phyloP scores from a whole-genome alignment of 768 basidiomycete genomes.

The Boletus rubropictus region DNA sequence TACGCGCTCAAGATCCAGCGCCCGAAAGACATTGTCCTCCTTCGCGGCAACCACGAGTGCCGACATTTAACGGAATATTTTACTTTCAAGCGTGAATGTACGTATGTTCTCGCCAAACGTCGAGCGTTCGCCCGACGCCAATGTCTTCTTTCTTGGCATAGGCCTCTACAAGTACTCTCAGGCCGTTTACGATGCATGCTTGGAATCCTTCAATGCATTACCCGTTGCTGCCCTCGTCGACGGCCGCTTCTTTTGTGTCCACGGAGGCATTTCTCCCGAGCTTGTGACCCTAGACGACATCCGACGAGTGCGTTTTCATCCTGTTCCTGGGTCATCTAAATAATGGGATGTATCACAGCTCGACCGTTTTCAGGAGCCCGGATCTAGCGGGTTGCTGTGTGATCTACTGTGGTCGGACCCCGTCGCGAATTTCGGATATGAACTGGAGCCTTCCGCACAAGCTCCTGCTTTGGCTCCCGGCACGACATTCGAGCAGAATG shows the following conservation, averaged over 20 bases:
- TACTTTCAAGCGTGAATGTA: conserved; percentile 96
- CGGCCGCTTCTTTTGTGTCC: conserved; percentile 93
- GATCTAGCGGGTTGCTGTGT: conserved; percentile 84
- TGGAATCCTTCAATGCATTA: conserved; percentile 83
- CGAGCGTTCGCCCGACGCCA: conserved; percentile 4
- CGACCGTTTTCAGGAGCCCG: conserved; percentile 90
- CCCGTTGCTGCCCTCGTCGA: conserved; percentile 92
- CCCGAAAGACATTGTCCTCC: conserved; percentile 73
- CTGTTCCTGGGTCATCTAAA: conserved; percentile 3
- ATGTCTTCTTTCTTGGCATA: conserved; percentile 12
- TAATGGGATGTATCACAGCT: conserved; percentile 46
- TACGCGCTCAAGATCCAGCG: conserved; percentile 91
- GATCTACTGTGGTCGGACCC: conserved; percentile 98
- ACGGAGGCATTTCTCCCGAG: conserved; percentile 91
- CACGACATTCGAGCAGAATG: conserved; percentile 71
- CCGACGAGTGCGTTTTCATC: conserved; percentile 41
- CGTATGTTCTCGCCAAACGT: conserved; percentile 25
- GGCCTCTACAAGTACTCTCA: conserved; percentile 29
- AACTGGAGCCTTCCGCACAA: conserved; percentile 49
- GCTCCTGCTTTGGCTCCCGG: conserved; percentile 52
- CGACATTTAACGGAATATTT: conserved; percentile 96
- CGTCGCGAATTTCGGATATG: conserved; percentile 80
- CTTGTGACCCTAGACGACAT: conserved; percentile 76
- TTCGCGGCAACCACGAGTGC: conserved; percentile 97
- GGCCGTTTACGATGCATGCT: conserved; percentile 85